These are phyloP conservation scores for Myotisia sp. DNA, from an alignment of 2,329 filamentous ascomycete species.

Conservation along the genomic window DNA sequence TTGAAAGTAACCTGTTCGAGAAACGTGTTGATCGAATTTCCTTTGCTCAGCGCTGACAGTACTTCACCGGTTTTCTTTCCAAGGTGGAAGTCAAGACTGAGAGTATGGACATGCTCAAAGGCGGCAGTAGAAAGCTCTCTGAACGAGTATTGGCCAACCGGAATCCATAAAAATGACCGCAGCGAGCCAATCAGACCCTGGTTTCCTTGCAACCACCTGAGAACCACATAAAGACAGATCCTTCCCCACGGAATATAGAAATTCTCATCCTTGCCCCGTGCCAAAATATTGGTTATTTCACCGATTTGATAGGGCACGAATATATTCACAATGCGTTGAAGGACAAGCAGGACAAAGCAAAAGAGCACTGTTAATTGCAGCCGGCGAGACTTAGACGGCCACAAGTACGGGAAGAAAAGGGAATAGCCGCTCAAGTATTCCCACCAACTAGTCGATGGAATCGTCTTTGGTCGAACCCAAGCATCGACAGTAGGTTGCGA, in stretches of 20 bases:
- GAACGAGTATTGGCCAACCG: slow-evolving; percentile 93
- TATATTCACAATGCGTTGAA: slow-evolving; percentile 74
- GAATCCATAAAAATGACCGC: slow-evolving; percentile 81
- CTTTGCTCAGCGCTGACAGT: slow-evolving; percentile 87
- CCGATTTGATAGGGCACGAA: slow-evolving; percentile 72
- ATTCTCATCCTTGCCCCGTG: slow-evolving; percentile 39
- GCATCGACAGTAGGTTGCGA: slow-evolving; percentile 40
- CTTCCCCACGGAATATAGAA: slow-evolving; percentile 54
- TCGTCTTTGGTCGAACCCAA: slow-evolving; percentile 78
- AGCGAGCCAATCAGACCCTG: slow-evolving; percentile 75
- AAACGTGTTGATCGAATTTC: slow-evolving; percentile 89
- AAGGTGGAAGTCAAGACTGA: slow-evolving; percentile 91
- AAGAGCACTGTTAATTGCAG: slow-evolving; percentile 66
- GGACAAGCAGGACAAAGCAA: slow-evolving; percentile 66
- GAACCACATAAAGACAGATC: slow-evolving; percentile 63
- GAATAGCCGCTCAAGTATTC: slow-evolving; percentile 88
- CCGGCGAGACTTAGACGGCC: slow-evolving; percentile 66
- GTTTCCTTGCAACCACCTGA: slow-evolving; percentile 70
- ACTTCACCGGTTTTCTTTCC: slow-evolving; percentile 96
- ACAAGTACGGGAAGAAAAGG: slow-evolving; percentile 90
- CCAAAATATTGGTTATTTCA: slow-evolving; percentile 60
- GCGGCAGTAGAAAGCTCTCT: slow-evolving; percentile 84
- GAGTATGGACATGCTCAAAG: slow-evolving; percentile 90
- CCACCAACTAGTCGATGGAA: slow-evolving; percentile 84
- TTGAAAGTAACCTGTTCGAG: slow-evolving; percentile 93